Conservation (phyloP, 148 eudicot species). For the Chenopodium suecicum region DNA sequence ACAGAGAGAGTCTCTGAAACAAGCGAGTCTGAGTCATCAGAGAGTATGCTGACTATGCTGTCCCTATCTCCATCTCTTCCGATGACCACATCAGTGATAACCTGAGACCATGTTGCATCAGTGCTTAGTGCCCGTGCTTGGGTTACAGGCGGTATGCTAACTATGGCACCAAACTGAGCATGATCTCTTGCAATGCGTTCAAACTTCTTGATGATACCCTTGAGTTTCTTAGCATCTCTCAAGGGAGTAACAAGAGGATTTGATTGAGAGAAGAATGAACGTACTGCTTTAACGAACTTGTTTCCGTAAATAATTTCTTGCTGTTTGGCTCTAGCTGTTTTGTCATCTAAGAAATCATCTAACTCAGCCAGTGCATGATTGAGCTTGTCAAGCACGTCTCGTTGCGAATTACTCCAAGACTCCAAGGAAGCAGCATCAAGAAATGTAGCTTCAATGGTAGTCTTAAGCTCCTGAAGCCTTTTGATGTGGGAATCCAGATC, state of each 20-base stretch:
- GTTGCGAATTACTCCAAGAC: not conserved
- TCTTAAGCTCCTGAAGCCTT: not conserved
- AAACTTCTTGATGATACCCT: no score
- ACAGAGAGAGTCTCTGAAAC: not conserved
- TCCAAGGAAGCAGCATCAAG: not conserved
- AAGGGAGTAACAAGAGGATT: no score
- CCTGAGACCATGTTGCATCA: no score
- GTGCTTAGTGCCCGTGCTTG: no score
- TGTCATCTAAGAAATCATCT: constrained; percentile 9
- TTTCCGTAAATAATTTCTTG: no score
- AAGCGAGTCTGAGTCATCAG: not conserved
- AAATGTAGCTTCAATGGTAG: constrained; percentile 3
- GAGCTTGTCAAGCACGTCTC: not conserved
- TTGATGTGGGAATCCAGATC: not conserved
- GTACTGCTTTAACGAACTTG: no score
- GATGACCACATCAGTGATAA: not conserved
- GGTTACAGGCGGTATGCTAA: no score
- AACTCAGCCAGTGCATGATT: not conserved
- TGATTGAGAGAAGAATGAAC: no score
- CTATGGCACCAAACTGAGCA: no score
- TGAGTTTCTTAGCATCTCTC: no score
- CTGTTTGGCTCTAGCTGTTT: no score
- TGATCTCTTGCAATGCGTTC: no score
- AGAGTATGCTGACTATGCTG: not conserved
- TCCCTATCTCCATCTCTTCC: not conserved